Evolutionary conservation across 495 filamentous ascomycete species (phyloP), one percentile per base, ranked within the genome.

Genomic region (Penicillium ucsense): DNA sequence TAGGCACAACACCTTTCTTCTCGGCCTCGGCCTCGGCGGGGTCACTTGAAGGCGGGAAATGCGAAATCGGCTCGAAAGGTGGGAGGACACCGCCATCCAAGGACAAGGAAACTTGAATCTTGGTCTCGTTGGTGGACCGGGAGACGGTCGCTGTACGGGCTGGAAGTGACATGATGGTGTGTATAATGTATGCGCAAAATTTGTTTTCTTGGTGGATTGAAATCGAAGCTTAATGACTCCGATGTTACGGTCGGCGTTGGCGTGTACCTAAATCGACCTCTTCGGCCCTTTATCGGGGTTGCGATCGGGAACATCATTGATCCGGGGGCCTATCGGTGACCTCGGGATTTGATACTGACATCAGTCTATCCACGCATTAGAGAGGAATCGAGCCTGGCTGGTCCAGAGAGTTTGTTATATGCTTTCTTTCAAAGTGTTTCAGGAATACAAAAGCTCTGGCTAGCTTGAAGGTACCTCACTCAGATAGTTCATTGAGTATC

Each of bases 121-220:
- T 94, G 61, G 92, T 98, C 71, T 98, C 92, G 70, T 95, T 95
- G 54, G 92, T 98, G 67, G 84, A 78, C 61, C 92, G 88, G 38
- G 82, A 78, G 56, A 96, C 67, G 48, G 82, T 76, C 12, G 86
- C 81, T 53, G 81, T 88, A 55, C 91, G 86, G 32, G 70, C 64
- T 35, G 65, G 5, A 47, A 70, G 57, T 44, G 66, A 41, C 64
- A 66, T 71, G 42, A 30, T 54, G 48, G 6, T 11, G 8, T 35
- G 38, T 57, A 9, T 11, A 42, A 39, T 41, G 32, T 36, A 45
- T 11, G 36, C 12, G 8, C 5, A 32, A 10, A 10, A 9, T 35
- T 6, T 27, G 12, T 29, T 27, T 29, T 7, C 11, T 11, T 35
- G 10, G 8, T 31, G 9, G 10, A 31, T 41, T 41, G 28, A 31